These are phyloP conservation scores for Fusarium aywerte DNA, from an alignment of 2,329 filamentous ascomycete genomes.

Conservation along the genomic window DNA sequence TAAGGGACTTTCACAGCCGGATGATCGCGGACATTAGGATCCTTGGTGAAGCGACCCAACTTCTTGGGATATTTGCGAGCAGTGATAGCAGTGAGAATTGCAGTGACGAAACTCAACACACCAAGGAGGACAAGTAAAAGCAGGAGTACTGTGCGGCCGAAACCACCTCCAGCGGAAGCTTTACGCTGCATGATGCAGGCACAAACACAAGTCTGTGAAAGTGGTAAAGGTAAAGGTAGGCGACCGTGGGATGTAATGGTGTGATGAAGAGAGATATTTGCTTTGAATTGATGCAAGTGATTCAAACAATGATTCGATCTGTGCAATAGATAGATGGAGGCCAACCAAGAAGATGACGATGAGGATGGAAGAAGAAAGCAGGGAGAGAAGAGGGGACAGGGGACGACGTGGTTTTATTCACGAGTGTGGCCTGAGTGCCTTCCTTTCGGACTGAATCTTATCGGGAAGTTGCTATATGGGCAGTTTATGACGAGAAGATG, in stretches of 20 bases:
- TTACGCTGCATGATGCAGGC: not conserved
- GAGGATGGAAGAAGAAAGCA: constrained; percentile 10
- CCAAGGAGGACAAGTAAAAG: constrained; percentile 34
- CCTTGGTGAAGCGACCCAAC: not conserved
- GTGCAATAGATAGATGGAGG: not conserved
- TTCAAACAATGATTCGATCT: too few relatives aligned
- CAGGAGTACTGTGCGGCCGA: constrained; percentile 25
- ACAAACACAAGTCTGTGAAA: too few relatives aligned
- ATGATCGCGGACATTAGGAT: too few relatives aligned
- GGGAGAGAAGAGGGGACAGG: not conserved
- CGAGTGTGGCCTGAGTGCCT: not conserved
- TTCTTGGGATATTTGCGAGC: not conserved
- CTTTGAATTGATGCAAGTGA: too few relatives aligned
- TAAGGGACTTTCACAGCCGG: too few relatives aligned
- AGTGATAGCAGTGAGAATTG: constrained; percentile 30
- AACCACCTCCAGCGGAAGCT: not conserved
- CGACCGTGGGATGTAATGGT: not conserved
- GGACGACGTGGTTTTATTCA: constrained; percentile 8
- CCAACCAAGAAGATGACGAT: not conserved
- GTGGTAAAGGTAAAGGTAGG: too few relatives aligned
- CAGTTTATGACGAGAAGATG: not conserved
- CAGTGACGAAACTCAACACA: constrained; percentile 39
- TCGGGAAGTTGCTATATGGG: constrained; percentile 5
- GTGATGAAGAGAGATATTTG: not conserved
- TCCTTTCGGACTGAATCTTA: constrained; percentile 1